Base-by-base conservation (phyloP, 305 asterid species). In the Solanum hybrid region DNA sequence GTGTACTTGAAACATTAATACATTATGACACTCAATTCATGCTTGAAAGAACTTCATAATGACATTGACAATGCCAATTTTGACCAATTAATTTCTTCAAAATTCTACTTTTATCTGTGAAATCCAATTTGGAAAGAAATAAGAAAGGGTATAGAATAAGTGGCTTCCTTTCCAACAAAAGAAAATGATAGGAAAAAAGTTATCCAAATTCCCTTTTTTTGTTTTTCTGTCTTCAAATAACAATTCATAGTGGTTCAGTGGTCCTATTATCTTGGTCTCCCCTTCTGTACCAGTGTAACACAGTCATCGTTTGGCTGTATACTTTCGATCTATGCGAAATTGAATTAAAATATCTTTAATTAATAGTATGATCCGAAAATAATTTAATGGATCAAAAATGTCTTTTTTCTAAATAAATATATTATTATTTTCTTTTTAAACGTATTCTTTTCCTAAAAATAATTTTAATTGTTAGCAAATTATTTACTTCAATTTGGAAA, bases 171-270 rank as follows among this genome's bases (percentile, higher is more conserved):
- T 31, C 32, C 32, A 31, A 32, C 38, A 31, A 31, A 7, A 32
- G 8, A 34, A 34, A 77, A 77, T 32, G 27, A 76, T 76, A 2
- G 46, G 36, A 77, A 24, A 20, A 17, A 77, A 32, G 82, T 34
- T 32, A 77, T 1, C 7, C 7, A 92, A 91, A 89, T 79, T 87
- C 88, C 88, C 92, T 90, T 75, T 24, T 64, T 35, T 79, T 91
- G 90, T 92, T 91, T 90, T 88, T 75, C 34, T 94, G 96, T 94
- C 96, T 87, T 92, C 95, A 88, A 92, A 89, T 92, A 93, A 92
- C 96, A 93, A 88, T 91, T 89, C 94, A 91, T 91, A 88, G 92
- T 90, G 96, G 92, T 90, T 91, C 91, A 88, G 92, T 90, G 96
- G 92, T 91, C 91, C 91, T 42, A 86, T 88, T 76, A 79, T 89